These are phyloP conservation scores for Mycena chlorophos DNA, from an alignment of 768 basidiomycete species.

Conservation along the genomic window DNA sequence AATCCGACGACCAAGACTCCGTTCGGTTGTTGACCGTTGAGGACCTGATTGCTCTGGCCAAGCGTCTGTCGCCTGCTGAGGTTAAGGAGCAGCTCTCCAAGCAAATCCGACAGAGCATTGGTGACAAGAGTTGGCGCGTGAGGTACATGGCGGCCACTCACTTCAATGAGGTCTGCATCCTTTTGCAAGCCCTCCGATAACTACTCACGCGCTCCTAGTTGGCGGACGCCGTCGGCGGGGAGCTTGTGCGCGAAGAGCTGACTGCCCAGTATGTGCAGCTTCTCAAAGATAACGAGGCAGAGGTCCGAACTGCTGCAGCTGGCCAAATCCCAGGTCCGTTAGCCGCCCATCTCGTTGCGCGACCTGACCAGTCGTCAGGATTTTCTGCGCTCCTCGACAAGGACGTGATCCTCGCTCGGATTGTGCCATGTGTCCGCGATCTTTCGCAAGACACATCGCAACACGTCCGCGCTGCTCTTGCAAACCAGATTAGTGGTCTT, in stretches of 20 bases:
- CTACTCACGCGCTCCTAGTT: conserved; percentile 49
- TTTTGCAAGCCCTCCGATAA: neutral
- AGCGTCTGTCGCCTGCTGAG: conserved; percentile 82
- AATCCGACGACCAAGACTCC: conserved; percentile 96
- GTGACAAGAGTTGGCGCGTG: conserved; percentile 98
- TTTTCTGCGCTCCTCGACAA: conserved; percentile 93
- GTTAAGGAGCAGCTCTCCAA: conserved; percentile 87
- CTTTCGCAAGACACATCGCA: conserved; percentile 92
- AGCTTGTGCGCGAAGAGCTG: conserved; percentile 90
- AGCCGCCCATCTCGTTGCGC: neutral
- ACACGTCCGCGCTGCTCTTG: conserved; percentile 95
- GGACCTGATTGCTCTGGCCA: conserved; percentile 89
- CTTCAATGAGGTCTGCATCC: conserved; percentile 87
- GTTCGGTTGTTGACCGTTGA: conserved; percentile 94
- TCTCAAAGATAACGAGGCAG: conserved; percentile 97
- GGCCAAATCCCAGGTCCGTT: conserved; percentile 93
- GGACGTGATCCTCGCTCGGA: conserved; percentile 88
- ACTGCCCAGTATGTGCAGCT: conserved; percentile 91
- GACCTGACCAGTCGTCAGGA: conserved; percentile 48
- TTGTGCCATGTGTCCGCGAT: conserved; percentile 94
- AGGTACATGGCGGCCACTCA: conserved; percentile 98
- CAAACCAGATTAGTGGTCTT: conserved; percentile 93
- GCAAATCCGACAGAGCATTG: conserved; percentile 83
- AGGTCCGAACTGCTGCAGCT: conserved; percentile 94
- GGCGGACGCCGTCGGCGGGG: conserved; percentile 85